Percentiles rank a stretch among this genome's conserved stretches.
phyloP scores from a whole-genome alignment of 1,284 basidiomycete genomes.

The Sporisorium graminicola region DNA sequence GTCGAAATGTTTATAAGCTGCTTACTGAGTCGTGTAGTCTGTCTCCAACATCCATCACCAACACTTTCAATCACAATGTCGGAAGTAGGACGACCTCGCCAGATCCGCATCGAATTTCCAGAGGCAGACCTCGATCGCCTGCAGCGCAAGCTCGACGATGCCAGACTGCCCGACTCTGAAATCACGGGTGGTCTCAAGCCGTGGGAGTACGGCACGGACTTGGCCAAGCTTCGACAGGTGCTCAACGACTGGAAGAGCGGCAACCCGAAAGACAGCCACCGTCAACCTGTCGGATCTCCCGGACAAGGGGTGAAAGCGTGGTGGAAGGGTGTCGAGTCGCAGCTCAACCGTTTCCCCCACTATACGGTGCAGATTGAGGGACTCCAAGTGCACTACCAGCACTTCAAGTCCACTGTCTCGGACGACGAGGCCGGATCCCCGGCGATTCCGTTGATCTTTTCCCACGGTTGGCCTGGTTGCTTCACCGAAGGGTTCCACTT shows the following conservation, averaged over 20 bases:
- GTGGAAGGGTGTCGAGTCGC: conserved; percentile 48
- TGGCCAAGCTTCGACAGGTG: conserved; percentile 42
- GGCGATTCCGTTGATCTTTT: conserved; percentile 59
- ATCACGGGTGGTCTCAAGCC: conserved; percentile 38
- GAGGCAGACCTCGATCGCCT: conserved; percentile 49
- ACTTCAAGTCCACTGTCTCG: conserved; percentile 29
- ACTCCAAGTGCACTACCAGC: conserved; percentile 54
- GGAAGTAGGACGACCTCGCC: conserved; percentile 27
- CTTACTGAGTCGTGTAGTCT: background rate
- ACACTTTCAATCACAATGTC: conserved; percentile 16
- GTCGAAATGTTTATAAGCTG: too few relatives aligned
- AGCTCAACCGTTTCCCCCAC: conserved; percentile 47
- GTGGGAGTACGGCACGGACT: conserved; percentile 59
- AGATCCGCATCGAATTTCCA: conserved; percentile 37
- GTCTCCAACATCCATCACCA: background rate
- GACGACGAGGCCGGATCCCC: conserved; percentile 26
- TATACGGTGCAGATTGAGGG: conserved; percentile 55
- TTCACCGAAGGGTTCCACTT: conserved; percentile 53
- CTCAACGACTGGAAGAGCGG: conserved; percentile 47
- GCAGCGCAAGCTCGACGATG: conserved; percentile 52
- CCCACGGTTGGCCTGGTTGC: conserved; percentile 61
- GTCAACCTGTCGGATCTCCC: conserved; percentile 13
- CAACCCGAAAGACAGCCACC: conserved; percentile 29
- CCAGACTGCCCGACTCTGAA: conserved; percentile 36
- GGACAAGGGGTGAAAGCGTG: conserved; percentile 48